These are phyloP conservation scores for Dictyostelium intermedium DNA, from an alignment of 78 protist species.

Conservation along the genomic window DNA sequence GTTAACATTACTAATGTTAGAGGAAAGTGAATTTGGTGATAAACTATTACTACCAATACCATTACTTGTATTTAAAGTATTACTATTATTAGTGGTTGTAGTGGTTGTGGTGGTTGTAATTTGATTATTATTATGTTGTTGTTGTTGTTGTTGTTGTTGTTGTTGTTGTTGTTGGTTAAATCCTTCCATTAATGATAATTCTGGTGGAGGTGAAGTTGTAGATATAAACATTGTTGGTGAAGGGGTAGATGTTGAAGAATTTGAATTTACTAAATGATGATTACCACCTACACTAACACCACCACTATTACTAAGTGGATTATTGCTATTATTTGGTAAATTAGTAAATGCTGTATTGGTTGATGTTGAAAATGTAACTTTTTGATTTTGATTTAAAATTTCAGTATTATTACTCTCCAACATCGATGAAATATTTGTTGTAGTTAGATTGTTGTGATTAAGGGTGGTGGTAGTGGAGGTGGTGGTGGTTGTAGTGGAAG, in stretches of 20 bases:
- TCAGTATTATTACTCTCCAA: neutral
- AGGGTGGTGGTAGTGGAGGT: neutral
- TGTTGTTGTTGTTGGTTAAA: neutral
- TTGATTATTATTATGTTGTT: neutral
- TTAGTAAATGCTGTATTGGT: neutral
- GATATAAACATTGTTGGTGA: neutral
- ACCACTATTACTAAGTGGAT: neutral
- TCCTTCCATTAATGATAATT: neutral
- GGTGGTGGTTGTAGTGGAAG: neutral
- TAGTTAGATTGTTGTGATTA: no score
- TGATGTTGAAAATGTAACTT: neutral
- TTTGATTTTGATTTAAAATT: neutral
- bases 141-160: neutral
- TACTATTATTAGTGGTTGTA: neutral
- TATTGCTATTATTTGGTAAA: neutral
- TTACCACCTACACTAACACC: neutral
- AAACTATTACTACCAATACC: neutral
- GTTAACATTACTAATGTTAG: neutral
- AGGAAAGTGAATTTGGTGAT: conserved; percentile 18
- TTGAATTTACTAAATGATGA: neutral
- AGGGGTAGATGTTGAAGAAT: neutral
- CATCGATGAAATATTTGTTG: neutral
- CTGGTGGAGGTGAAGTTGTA: conserved; percentile 2
- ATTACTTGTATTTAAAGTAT: neutral
- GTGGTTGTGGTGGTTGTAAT: conserved; percentile 4